phyloP scores from a whole-genome alignment of 306 rosid species.

The Pterocarpus macrocarpus region DNA sequence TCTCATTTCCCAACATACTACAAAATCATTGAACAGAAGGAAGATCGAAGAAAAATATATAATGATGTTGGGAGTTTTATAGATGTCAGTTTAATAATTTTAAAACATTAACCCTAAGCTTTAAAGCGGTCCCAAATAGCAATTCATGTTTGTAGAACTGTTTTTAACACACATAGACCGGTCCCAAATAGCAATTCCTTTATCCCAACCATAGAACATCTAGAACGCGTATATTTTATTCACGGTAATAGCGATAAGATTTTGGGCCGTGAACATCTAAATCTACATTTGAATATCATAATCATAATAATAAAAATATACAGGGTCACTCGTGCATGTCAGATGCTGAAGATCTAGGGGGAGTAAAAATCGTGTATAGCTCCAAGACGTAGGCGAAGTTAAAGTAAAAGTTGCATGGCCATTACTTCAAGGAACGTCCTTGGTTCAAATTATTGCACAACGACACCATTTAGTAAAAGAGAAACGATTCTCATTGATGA shows the following conservation, averaged over 20 bases:
- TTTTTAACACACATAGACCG: constrained; percentile 23
- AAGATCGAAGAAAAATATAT: not conserved
- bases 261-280: constrained; percentile 34
- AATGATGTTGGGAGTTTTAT: constrained; percentile 36
- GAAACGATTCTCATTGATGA: constrained; percentile 52
- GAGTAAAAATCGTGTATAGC: constrained; percentile 26
- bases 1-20: constrained; percentile 25
- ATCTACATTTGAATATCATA: not conserved
- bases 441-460: constrained; percentile 44
- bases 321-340: constrained; percentile 52
- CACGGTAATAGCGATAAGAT: constrained; percentile 17
- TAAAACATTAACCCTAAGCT: constrained; percentile 13
- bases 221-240: not conserved
- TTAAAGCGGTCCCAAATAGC: constrained; percentile 37
- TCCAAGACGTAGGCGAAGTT: constrained; percentile 48
- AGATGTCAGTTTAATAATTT: constrained; percentile 27
- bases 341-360: constrained; percentile 42
- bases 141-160: constrained; percentile 8
- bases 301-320: not conserved
- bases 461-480: constrained; percentile 42
- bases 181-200: constrained; percentile 26
- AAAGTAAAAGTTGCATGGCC: constrained; percentile 67
- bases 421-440: constrained; percentile 57
- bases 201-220: not conserved
- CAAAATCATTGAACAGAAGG: constrained; percentile 2